phyloP scores from a whole-genome alignment of 495 filamentous ascomycete genomes.

The Chaetomium cochliodes region DNA sequence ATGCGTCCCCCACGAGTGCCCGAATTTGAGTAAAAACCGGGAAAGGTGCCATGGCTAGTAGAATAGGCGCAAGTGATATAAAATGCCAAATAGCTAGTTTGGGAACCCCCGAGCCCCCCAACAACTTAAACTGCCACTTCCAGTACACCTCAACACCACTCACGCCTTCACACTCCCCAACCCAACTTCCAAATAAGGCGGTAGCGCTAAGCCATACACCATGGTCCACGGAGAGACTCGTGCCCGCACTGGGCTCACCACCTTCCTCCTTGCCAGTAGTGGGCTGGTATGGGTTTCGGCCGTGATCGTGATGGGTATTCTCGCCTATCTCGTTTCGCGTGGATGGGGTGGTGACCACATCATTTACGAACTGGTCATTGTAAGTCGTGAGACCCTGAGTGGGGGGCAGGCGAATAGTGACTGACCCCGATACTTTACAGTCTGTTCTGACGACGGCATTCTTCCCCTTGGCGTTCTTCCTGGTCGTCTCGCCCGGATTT shows the following conservation, averaged over 20 bases:
- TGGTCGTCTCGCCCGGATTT: constrained; percentile 50
- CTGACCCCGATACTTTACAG: constrained; percentile 32
- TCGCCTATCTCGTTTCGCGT: constrained; percentile 54
- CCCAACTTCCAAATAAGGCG: not conserved
- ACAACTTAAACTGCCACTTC: not conserved
- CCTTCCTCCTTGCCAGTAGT: constrained; percentile 37
- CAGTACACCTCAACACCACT: not conserved
- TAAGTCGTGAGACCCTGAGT: constrained; percentile 37
- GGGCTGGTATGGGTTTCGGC: constrained; percentile 53
- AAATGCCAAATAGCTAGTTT: too few species aligned
- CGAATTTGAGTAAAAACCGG: not conserved
- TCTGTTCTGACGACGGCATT: constrained; percentile 56
- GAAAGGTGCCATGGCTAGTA: not conserved
- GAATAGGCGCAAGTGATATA: not conserved
- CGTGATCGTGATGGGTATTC: constrained; percentile 61
- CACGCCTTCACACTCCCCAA: not conserved
- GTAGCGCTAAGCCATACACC: not conserved
- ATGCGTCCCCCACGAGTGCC: not conserved
- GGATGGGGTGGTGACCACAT: constrained; percentile 44
- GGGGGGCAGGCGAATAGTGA: not conserved
- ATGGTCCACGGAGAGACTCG: constrained; percentile 16
- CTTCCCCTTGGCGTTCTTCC: constrained; percentile 57
- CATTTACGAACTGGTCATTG: constrained; percentile 58
- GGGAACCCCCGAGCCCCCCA: too few species aligned
- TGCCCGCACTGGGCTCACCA: constrained; percentile 21